A percentile compares a stretch with the other conserved stretches of the same genome.
Conservation (phyloP, 2,329 filamentous ascomycete genomes). For the Colletotrichum brevisporum region DNA sequence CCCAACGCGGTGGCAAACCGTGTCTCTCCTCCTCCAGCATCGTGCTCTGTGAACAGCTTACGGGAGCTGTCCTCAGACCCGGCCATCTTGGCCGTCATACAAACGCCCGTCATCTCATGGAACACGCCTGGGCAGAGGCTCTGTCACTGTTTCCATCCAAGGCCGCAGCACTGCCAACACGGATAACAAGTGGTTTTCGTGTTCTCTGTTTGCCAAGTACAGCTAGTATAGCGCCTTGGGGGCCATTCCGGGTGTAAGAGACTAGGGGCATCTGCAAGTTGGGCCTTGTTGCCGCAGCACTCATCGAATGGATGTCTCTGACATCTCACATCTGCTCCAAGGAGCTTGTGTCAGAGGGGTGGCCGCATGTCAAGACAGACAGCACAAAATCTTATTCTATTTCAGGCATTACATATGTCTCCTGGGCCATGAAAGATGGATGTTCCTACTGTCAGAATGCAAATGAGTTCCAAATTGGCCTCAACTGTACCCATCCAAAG, state of each 20-base stretch:
- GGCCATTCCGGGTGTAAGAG: conserved; percentile 27
- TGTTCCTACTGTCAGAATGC: neutral
- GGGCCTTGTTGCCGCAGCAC: conserved; percentile 11
- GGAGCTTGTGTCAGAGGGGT: conserved; percentile 3
- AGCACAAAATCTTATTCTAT: conserved; percentile 29
- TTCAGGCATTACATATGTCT: conserved; percentile 12
- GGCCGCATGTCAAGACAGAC: conserved; percentile 27
- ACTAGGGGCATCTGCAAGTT: conserved; percentile 42
- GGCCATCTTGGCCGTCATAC: neutral
- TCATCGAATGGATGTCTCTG: conserved; percentile 11
- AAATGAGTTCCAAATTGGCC: neutral
- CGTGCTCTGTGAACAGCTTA: conserved; percentile 5
- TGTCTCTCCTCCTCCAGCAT: neutral
- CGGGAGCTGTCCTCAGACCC: conserved; percentile 7
- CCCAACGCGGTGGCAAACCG: conserved; percentile 12
- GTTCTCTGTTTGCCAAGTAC: conserved; percentile 4
- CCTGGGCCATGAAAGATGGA: neutral
- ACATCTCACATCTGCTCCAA: neutral
- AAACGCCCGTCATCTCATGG: neutral
- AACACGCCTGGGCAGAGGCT: neutral
- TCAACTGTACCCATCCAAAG: neutral
- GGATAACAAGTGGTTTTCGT: neutral
- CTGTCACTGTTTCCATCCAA: neutral
- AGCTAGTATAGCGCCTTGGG: neutral
- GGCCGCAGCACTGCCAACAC: neutral